phyloP scores from a whole-genome alignment of 1,139 yeast species.

The Taphrina confusa region DNA sequence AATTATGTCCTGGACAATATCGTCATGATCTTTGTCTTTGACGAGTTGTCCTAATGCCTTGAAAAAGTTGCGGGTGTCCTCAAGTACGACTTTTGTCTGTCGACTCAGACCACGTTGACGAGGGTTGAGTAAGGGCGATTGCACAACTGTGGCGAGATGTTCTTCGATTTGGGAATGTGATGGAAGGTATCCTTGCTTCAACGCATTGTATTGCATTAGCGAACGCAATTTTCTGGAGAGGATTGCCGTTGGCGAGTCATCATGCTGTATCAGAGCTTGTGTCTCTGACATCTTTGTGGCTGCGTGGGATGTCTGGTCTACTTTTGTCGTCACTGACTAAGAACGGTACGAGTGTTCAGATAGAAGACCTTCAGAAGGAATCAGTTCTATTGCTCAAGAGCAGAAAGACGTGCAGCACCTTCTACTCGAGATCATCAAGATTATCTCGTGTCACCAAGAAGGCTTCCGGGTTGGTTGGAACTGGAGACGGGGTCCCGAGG shows the following conservation, averaged over 20 bases:
- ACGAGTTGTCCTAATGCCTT: slow-evolving; percentile 14
- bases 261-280: slow-evolving; percentile 29
- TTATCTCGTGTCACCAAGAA: too few species aligned
- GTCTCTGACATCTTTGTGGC: slow-evolving; percentile 29
- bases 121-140: slow-evolving; percentile 27
- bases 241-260: slow-evolving; percentile 30
- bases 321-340: too few species aligned
- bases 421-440: too few species aligned
- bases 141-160: slow-evolving; percentile 22
- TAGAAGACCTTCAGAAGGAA: too few species aligned
- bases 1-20: slow-evolving; percentile 30
- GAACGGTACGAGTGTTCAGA: too few species aligned
- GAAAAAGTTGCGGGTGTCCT: slow-evolving; percentile 20
- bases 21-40: slow-evolving; percentile 30
- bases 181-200: slow-evolving; percentile 29
- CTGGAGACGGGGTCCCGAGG: too few species aligned
- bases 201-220: slow-evolving; percentile 27
- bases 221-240: slow-evolving; percentile 23
- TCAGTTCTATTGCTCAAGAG: too few species aligned
- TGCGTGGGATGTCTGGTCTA: too few species aligned
- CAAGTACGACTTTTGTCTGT: slow-evolving; percentile 24
- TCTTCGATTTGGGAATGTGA: slow-evolving; percentile 23
- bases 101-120: slow-evolving; percentile 21
- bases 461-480: too few species aligned
- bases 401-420: too few species aligned